A percentile compares a stretch with the other conserved stretches of the same genome.
Conservation (phyloP, 163 green algal genomes). For the Chlamydomonas reinhardtii region DNA sequence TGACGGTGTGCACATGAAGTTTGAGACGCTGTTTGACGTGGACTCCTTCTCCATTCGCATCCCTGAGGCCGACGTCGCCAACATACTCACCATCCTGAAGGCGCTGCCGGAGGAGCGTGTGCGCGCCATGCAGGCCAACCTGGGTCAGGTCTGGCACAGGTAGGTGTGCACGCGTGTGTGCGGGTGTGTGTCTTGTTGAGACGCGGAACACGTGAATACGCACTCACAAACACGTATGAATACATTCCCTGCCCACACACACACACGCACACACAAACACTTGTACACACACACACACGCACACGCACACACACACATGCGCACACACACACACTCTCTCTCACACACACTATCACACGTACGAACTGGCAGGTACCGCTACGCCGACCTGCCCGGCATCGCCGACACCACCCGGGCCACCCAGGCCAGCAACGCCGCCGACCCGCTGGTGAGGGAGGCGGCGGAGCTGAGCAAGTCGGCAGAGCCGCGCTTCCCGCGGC, state of each 20-base stretch:
- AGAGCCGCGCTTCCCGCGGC: constrained; percentile 2
- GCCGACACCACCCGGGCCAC: neutral
- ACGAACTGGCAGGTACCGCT: neutral
- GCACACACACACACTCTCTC: too few relatives aligned
- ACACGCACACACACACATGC: neutral
- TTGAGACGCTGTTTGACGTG: constrained; percentile 29
- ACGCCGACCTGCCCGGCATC: constrained; percentile 20
- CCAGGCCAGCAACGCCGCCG: neutral
- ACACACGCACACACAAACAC: too few relatives aligned
- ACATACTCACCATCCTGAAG: constrained; percentile 59
- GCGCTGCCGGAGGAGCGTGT: constrained; percentile 48
- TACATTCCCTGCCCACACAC: too few relatives aligned
- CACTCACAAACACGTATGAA: neutral
- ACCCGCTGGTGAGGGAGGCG: constrained; percentile 3
- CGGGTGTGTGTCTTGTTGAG: too few relatives aligned
- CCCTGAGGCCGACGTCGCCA: constrained; percentile 51
- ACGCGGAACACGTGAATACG: neutral
- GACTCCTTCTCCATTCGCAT: constrained; percentile 35
- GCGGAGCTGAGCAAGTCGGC: neutral
- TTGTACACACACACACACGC: neutral
- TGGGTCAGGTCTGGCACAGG: constrained; percentile 60
- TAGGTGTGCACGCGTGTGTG: neutral
- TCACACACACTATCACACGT: neutral
- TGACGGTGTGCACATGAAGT: constrained; percentile 32
- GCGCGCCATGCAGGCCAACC: constrained; percentile 56